These are phyloP conservation scores for Chaetomium strumarium DNA, from an alignment of 2,329 filamentous ascomycete genomes.

Conservation along the genomic window DNA sequence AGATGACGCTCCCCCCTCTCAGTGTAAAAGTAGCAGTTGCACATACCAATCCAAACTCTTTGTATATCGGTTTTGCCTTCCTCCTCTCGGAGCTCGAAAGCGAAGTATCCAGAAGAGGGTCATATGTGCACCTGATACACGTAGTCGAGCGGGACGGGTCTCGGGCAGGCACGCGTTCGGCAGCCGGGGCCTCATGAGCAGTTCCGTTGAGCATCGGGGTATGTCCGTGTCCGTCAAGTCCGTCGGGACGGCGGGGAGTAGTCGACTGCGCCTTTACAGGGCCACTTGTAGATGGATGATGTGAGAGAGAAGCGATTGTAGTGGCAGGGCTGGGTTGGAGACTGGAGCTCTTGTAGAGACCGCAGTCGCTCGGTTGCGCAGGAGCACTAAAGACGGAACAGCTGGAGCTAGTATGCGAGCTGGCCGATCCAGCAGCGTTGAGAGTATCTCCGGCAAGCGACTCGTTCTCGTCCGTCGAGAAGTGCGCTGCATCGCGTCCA, in stretches of 20 bases:
- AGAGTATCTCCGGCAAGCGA: conserved; percentile 59
- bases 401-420: conserved; percentile 62
- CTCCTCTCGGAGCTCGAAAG: conserved; percentile 47
- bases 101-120: conserved; percentile 50
- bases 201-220: conserved; percentile 26
- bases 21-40: conserved; percentile 38
- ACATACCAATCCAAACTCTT: conserved; percentile 63
- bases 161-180: conserved; percentile 49
- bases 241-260: conserved; percentile 43
- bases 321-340: conserved; percentile 47
- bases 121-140: conserved; percentile 55
- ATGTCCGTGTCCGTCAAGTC: conserved; percentile 12
- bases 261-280: conserved; percentile 50
- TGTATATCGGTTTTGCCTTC: conserved; percentile 54
- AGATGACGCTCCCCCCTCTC: conserved; percentile 57
- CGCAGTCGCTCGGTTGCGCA: conserved; percentile 37
- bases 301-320: conserved; percentile 47
- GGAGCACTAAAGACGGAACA: conserved; percentile 64
- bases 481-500: conserved; percentile 34
- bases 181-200: conserved; percentile 30
- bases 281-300: conserved; percentile 37
- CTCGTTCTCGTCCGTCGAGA: conserved; percentile 50
- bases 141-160: conserved; percentile 49
- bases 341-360: conserved; percentile 38
- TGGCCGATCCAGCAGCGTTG: conserved; percentile 65